Conservation (phyloP, 306 rosid genomes). For the Neltuma alba region DNA sequence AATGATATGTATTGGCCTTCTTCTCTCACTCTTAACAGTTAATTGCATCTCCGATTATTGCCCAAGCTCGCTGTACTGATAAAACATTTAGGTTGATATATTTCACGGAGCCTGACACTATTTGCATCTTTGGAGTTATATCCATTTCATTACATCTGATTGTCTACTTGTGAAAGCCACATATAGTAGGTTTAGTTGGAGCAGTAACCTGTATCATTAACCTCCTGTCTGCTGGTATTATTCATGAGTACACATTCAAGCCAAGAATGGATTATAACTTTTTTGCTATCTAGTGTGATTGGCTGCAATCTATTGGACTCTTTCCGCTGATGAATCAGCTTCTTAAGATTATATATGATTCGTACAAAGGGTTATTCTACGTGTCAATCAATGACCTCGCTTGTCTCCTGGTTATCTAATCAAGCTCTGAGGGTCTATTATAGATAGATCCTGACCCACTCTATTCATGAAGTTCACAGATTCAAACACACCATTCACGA, state of each 20-base stretch:
- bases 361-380: slow-evolving; percentile 11
- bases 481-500: slow-evolving; percentile 40
- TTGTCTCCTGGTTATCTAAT: slow-evolving; percentile 34
- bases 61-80: background rate
- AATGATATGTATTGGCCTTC: background rate
- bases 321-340: background rate
- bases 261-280: background rate
- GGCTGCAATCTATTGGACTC: slow-evolving; percentile 3
- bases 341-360: background rate
- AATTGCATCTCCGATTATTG: background rate
- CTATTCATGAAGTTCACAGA: slow-evolving; percentile 50
- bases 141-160: background rate
- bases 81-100: background rate
- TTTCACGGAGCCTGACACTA: slow-evolving; percentile 10
- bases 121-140: slow-evolving; percentile 16
- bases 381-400: slow-evolving; percentile 31
- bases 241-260: background rate
- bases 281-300: background rate
- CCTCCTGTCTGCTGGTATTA: background rate
- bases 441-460: slow-evolving; percentile 45
- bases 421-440: slow-evolving; percentile 44
- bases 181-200: background rate
- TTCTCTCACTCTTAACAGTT: background rate
- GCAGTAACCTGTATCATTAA: background rate
- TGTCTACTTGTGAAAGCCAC: background rate